Conservation (phyloP, 495 filamentous ascomycete genomes). For the Pseudoneurospora amorphoporcata region DNA sequence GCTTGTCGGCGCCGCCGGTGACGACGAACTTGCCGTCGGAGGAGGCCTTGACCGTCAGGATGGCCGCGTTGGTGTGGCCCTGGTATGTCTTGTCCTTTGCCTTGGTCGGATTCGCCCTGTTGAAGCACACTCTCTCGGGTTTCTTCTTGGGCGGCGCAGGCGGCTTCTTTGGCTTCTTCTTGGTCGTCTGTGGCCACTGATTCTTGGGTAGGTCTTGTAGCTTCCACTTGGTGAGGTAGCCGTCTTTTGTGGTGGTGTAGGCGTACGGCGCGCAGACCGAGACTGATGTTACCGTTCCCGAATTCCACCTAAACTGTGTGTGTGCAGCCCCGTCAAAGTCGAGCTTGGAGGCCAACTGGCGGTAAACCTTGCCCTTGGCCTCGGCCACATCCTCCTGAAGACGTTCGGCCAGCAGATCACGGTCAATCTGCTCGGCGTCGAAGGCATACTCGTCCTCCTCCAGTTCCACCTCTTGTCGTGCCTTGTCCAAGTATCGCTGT, state of each 20-base stretch:
- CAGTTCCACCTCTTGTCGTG: slow-evolving; percentile 59
- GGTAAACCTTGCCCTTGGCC: slow-evolving; percentile 80
- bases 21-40: slow-evolving; percentile 82
- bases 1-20: slow-evolving; percentile 75
- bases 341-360: slow-evolving; percentile 60
- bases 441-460: slow-evolving; percentile 56
- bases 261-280: slow-evolving; percentile 66
- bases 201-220: slow-evolving; percentile 48
- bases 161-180: slow-evolving; percentile 50
- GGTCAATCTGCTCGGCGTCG: slow-evolving; percentile 86
- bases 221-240: slow-evolving; percentile 79
- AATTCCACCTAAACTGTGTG: slow-evolving; percentile 65
- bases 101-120: slow-evolving; percentile 53
- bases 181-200: slow-evolving; percentile 42
- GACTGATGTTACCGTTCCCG: slow-evolving; percentile 66
- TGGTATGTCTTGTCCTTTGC: slow-evolving; percentile 52
- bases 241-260: slow-evolving; percentile 83
- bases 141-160: slow-evolving; percentile 54
- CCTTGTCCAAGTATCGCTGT: slow-evolving; percentile 86
- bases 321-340: slow-evolving; percentile 51
- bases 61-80: slow-evolving; percentile 58
- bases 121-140: slow-evolving; percentile 60
- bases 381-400: slow-evolving; percentile 90
- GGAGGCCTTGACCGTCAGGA: slow-evolving; percentile 76
- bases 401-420: slow-evolving; percentile 80